These are phyloP conservation scores for Mesembryanthemum crystallinum DNA, from an alignment of 148 eudicot species.

Conservation along the genomic window DNA sequence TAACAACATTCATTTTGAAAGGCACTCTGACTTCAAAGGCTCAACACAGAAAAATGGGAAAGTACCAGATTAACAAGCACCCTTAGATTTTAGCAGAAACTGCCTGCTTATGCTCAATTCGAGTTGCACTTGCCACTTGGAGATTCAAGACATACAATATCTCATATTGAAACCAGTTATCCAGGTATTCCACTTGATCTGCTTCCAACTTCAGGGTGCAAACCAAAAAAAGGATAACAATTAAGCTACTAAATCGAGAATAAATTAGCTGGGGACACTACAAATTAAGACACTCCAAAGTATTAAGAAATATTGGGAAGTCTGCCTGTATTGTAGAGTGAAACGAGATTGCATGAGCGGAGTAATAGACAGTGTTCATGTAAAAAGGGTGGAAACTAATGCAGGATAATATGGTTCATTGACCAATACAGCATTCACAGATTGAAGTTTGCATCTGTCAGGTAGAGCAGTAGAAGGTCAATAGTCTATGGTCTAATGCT, in stretches of 20 bases:
- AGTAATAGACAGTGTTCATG: not conserved
- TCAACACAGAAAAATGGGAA: too few species aligned
- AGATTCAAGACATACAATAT: not conserved
- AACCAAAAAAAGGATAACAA: not conserved
- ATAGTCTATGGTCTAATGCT: not conserved
- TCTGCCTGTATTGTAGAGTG: too few species aligned
- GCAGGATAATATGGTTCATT: not conserved
- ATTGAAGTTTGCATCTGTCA: not conserved
- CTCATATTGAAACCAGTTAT: not conserved
- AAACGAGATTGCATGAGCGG: not conserved
- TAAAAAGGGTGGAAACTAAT: slow-evolving; percentile 13
- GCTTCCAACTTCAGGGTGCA: not conserved
- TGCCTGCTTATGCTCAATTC: too few species aligned
- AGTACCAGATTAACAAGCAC: too few species aligned
- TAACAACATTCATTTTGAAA: too few species aligned
- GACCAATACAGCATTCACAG: slow-evolving; percentile 5
- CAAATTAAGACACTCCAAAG: too few species aligned
- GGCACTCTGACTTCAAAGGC: too few species aligned
- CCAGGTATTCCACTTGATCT: not conserved
- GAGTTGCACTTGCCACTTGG: too few species aligned
- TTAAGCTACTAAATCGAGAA: not conserved
- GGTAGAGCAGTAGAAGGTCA: slow-evolving; percentile 8
- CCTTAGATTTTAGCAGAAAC: too few species aligned
- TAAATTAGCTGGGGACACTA: not conserved
- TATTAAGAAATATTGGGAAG: not conserved